Conservation (phyloP, 768 basidiomycete genomes). For the Russula sp. region DNA sequence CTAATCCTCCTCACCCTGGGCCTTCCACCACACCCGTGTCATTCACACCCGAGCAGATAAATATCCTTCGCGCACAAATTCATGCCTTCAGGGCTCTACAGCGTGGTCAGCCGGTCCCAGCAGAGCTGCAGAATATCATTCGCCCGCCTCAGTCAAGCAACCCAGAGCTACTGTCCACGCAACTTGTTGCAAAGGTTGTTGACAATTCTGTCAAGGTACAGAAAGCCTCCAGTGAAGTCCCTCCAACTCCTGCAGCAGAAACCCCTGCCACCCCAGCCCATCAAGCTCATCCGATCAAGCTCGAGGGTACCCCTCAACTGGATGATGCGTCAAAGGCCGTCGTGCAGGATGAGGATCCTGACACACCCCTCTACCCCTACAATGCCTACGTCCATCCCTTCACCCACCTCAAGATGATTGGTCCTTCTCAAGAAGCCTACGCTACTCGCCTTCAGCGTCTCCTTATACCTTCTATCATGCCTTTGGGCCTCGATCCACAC, state of each 20-base stretch:
- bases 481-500: constrained; percentile 87
- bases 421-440: constrained; percentile 54
- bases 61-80: constrained; percentile 74
- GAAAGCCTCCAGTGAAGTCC: constrained; percentile 40
- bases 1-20: constrained; percentile 44
- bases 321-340: constrained; percentile 68
- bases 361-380: constrained; percentile 85
- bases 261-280: constrained; percentile 5
- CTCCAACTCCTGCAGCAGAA: constrained; percentile 23
- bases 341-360: constrained; percentile 71
- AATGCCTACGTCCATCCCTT: constrained; percentile 87
- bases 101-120: constrained; percentile 61
- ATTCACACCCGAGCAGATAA: constrained; percentile 71
- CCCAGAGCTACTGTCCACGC: constrained; percentile 51
- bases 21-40: constrained; percentile 70
- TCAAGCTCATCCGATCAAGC: constrained; percentile 40
- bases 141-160: constrained; percentile 56
- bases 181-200: constrained; percentile 58
- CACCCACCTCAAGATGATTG: constrained; percentile 60
- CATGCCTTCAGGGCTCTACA: constrained; percentile 71
- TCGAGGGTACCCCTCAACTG: constrained; percentile 47
- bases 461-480: constrained; percentile 85
- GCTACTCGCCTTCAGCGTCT: constrained; percentile 73
- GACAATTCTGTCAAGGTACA: constrained; percentile 72
- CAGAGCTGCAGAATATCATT: constrained; percentile 63